Base-by-base conservation (phyloP, 78 protist species). In the Capsaspora owczarzaki region DNA sequence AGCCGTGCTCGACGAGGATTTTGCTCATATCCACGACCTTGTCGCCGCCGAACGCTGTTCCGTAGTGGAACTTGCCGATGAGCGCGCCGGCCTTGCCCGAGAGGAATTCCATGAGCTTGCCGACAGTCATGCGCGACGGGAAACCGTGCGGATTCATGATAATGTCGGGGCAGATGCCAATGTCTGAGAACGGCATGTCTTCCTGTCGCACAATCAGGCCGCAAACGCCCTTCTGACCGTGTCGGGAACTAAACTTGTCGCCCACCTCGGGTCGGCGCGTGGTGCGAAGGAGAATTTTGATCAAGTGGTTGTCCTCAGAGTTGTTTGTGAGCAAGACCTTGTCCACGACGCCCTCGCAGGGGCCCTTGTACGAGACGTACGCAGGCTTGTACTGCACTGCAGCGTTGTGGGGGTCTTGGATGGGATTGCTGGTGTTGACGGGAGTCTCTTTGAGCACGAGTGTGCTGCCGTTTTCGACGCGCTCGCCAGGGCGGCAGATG, bases 91-190 rank as follows among this genome's bases (percentile, higher is more conserved):
- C 79, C 88, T 98, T 98, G 63, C 99, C 99, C 0, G 89, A 91
- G 23, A 97, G 33, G 6, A 97, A 81, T 81, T 98, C 99, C 40
- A 97, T 89, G 90, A 98, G 80, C 85, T 98, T 98, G 29, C 99
- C 99, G 66, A 96, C 98, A 0, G 98, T 93, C 96, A 95, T 95
- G 47, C 98, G 88, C 37, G 93, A 87, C 49, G 80, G 81, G 23
- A 80, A 85, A 60, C 99, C 99, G 89, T 99, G 99, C 22, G 99
- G 99, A 85, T 99, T 99, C 99, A 99, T 98, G 88, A 99, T 92
- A 43, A 98, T 85, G 83, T 99, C 99, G 3, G 99, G 99, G 22
- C 91, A 89, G 23, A 99, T 82, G 63, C 99, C 99, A 20, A 44
- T 51, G 66, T 94, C 95, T 37, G 82, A 85, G 81, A 96, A 99